phyloP scores from a whole-genome alignment of 2,329 filamentous ascomycete species.

The Penicillium oxalicum region DNA sequence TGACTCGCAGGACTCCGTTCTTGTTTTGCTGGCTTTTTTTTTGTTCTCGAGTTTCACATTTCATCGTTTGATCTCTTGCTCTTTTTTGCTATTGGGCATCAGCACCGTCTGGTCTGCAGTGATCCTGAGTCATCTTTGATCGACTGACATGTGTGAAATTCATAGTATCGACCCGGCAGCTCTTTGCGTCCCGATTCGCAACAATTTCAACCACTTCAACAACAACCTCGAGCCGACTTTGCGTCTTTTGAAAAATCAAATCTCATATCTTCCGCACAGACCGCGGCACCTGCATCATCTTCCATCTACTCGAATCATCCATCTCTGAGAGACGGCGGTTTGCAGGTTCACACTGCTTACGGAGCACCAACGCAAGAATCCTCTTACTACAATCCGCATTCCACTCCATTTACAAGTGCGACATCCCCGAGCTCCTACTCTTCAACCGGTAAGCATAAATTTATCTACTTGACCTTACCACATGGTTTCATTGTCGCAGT shows the following conservation, averaged over 20 bases:
- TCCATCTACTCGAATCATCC: constrained; percentile 28
- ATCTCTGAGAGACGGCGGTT: constrained; percentile 35
- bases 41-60: too few species aligned
- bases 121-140: neutral
- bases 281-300: constrained; percentile 34
- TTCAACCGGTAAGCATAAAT: constrained; percentile 64
- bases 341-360: constrained; percentile 57
- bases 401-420: constrained; percentile 76
- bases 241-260: constrained; percentile 26
- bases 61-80: too few species aligned
- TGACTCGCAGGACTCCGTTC: too few species aligned
- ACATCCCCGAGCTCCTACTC: constrained; percentile 78
- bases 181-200: constrained; percentile 27
- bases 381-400: constrained; percentile 69
- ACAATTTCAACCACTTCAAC: constrained; percentile 24
- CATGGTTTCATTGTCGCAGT: too few species aligned
- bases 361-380: constrained; percentile 63
- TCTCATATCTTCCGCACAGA: constrained; percentile 60
- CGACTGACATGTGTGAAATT: constrained; percentile 16
- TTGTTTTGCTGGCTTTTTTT: too few species aligned
- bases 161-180: constrained; percentile 29
- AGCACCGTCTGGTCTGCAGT: too few species aligned
- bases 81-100: too few species aligned
- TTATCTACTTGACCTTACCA: neutral
- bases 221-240: constrained; percentile 24